Evolutionary conservation across 768 basidiomycete species (phyloP).

Genomic region (Phallus indusiatus): DNA sequence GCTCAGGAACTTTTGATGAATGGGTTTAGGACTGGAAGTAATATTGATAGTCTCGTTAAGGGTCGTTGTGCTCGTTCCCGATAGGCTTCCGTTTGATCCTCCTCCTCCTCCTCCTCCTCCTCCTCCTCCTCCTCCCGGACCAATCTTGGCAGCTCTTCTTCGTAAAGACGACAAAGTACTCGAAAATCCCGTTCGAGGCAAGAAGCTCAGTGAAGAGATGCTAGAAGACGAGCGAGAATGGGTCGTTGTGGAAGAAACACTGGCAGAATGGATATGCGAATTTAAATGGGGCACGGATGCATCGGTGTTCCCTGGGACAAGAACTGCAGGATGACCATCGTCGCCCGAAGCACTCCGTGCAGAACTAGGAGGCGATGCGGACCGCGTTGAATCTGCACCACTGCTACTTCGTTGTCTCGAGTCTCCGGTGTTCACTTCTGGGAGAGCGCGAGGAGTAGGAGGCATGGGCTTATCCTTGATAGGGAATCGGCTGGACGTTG

Average conservation of each 20-base stretch:
- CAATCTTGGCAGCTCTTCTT: background rate
- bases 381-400: background rate
- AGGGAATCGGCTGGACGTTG: background rate
- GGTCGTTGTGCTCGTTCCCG: background rate
- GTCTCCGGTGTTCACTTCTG: background rate
- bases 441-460: background rate
- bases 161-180: background rate
- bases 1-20: background rate
- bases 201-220: background rate
- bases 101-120: background rate
- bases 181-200: background rate
- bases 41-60: background rate
- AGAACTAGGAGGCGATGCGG: background rate
- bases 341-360: background rate
- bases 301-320: background rate
- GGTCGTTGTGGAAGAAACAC: background rate
- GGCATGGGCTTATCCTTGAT: conserved; percentile 2
- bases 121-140: background rate
- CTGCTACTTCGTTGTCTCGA: background rate
- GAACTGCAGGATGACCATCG: background rate
- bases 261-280: background rate
- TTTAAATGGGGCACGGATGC: background rate
- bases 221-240: background rate
- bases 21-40: background rate
- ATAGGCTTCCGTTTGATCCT: background rate